Conservation (phyloP, 208 protist species). For the Leptomonas pyrrhocoris region DNA sequence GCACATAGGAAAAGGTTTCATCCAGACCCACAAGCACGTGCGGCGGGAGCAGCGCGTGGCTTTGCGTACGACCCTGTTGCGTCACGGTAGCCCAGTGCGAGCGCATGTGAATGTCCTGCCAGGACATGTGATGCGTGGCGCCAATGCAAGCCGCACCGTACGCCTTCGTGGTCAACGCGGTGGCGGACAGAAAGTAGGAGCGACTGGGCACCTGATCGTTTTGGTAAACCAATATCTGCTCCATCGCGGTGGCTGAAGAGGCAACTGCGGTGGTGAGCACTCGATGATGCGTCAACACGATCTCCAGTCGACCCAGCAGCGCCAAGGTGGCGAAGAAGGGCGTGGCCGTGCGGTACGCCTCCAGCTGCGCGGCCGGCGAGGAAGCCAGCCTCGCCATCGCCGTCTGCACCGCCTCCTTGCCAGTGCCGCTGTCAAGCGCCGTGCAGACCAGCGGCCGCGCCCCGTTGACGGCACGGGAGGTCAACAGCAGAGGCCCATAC, state of each 20-base stretch:
- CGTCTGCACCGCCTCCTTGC: constrained; percentile 19
- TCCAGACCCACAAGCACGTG: constrained; percentile 63
- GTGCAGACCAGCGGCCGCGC: constrained; percentile 16
- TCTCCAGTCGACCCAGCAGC: constrained; percentile 39
- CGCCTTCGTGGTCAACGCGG: constrained; percentile 37
- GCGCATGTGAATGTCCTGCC: constrained; percentile 67
- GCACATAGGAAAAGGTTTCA: constrained; percentile 74
- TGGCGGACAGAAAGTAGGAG: constrained; percentile 53
- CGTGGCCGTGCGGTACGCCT: constrained; percentile 32
- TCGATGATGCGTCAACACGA: constrained; percentile 43
- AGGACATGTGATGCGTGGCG: constrained; percentile 59
- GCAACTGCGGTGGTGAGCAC: neutral
- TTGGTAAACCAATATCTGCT: constrained; percentile 29
- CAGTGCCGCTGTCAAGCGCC: constrained; percentile 17
- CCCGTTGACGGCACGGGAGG: constrained; percentile 3
- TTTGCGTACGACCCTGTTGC: constrained; percentile 43
- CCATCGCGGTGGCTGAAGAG: neutral
- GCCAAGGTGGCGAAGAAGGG: constrained; percentile 57
- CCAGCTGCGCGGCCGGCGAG: neutral
- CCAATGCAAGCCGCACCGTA: constrained; percentile 45
- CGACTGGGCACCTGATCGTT: constrained; percentile 32
- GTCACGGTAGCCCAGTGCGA: constrained; percentile 39
- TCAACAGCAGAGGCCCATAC: constrained; percentile 63
- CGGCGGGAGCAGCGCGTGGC: constrained; percentile 41
- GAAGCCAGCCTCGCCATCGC: neutral